phyloP scores from a whole-genome alignment of 306 rosid species.

The Cicer chorassanicum region DNA sequence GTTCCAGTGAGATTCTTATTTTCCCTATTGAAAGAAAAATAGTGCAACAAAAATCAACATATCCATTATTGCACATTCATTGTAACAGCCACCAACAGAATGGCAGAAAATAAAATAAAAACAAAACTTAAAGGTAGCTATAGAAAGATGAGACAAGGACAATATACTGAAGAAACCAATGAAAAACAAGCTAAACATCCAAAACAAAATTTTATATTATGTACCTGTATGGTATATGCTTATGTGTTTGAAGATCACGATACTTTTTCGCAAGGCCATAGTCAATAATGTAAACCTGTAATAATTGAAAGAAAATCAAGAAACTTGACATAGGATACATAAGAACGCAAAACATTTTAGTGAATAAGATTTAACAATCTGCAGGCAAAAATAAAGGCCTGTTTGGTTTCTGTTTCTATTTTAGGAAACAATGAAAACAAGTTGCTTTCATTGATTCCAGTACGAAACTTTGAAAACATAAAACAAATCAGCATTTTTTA shows the following conservation, averaged over 20 bases:
- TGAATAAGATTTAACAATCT: background rate
- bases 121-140: slow-evolving; percentile 21
- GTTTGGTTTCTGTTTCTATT: background rate
- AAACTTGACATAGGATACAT: background rate
- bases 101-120: background rate
- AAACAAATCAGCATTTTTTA: background rate
- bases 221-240: slow-evolving; percentile 99
- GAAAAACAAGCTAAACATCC: slow-evolving; percentile 37
- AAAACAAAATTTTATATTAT: slow-evolving; percentile 36
- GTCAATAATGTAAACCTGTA: slow-evolving; percentile 91
- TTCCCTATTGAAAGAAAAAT: slow-evolving; percentile 62
- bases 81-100: background rate
- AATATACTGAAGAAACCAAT: slow-evolving; percentile 8
- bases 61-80: slow-evolving; percentile 7
- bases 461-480: background rate
- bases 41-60: slow-evolving; percentile 16
- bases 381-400: background rate
- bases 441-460: background rate
- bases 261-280: slow-evolving; percentile 97
- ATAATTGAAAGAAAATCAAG: slow-evolving; percentile 43
- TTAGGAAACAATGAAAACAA: background rate
- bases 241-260: slow-evolving; percentile 96
- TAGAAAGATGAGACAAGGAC: background rate
- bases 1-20: slow-evolving; percentile 99
- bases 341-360: background rate